These are phyloP conservation scores for Hyphodiscus sp. DNA, from an alignment of 2,329 filamentous ascomycete species.

Conservation along the genomic window DNA sequence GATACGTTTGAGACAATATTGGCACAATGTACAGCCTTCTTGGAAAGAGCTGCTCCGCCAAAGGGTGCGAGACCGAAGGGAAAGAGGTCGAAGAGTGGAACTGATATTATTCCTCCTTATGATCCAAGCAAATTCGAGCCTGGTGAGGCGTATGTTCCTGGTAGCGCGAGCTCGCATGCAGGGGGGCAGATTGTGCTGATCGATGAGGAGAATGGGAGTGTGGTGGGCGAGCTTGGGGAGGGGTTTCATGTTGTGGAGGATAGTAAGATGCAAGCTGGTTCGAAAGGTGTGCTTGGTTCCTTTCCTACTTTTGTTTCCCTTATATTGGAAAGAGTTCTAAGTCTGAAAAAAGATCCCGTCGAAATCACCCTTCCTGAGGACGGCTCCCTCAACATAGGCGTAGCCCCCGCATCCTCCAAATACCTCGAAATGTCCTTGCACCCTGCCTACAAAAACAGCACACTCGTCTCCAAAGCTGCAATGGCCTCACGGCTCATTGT, in stretches of 20 bases:
- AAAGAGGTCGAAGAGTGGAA: conserved; percentile 26
- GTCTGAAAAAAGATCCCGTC: conserved; percentile 56
- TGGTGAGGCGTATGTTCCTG: conserved; percentile 69
- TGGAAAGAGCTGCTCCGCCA: conserved; percentile 68
- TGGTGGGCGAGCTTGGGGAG: conserved; percentile 85
- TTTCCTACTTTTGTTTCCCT: background rate
- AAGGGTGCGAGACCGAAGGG: conserved; percentile 17
- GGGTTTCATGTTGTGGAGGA: conserved; percentile 77
- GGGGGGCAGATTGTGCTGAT: conserved; percentile 82
- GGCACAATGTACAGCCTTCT: conserved; percentile 94
- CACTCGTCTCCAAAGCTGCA: conserved; percentile 78
- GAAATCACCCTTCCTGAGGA: conserved; percentile 69
- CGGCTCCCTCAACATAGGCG: conserved; percentile 58
- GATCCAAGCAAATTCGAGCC: conserved; percentile 76
- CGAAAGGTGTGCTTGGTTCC: conserved; percentile 65
- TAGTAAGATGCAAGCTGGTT: conserved; percentile 69
- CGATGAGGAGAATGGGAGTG: conserved; percentile 92
- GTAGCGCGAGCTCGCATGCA: conserved; percentile 50
- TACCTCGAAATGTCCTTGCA: conserved; percentile 75
- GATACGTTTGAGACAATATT: conserved; percentile 97
- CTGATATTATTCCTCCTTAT: conserved; percentile 48
- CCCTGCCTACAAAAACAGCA: conserved; percentile 85
- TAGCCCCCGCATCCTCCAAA: conserved; percentile 60
- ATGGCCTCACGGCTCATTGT: conserved; percentile 88
- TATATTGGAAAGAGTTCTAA: conserved; percentile 4